Conservation (phyloP, 2,329 filamentous ascomycete species). For the Pseudodiploospora longispora region DNA sequence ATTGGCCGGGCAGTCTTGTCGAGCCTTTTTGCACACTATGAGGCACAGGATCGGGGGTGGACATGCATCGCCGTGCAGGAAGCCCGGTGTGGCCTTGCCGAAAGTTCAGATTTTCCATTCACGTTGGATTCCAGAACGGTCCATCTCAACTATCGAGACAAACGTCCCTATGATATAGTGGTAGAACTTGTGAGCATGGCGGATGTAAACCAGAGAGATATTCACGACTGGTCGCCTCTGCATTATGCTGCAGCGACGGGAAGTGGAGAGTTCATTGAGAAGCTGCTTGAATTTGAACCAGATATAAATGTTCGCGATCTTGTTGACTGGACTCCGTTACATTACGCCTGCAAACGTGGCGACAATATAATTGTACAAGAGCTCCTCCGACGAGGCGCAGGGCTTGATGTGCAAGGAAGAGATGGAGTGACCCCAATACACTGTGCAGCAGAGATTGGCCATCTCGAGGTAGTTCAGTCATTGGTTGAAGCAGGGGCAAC, state of each 20-base stretch:
- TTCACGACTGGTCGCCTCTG: conserved; percentile 1
- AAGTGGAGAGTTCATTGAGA: background rate
- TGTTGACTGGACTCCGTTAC: conserved; percentile 2
- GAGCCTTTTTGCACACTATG: too few relatives aligned
- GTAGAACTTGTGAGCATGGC: background rate
- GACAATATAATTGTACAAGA: background rate
- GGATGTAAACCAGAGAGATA: background rate
- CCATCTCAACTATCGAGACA: background rate
- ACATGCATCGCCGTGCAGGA: background rate
- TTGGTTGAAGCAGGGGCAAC: too few relatives aligned
- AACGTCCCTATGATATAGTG: background rate
- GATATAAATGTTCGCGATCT: background rate
- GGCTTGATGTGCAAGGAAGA: background rate
- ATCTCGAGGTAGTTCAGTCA: background rate
- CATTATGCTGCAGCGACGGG: conserved; percentile 2
- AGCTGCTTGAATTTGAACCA: background rate
- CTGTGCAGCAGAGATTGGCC: background rate
- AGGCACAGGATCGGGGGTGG: too few relatives aligned
- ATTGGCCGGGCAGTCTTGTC: too few relatives aligned
- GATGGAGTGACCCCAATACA: conserved; percentile 3
- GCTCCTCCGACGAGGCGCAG: background rate
- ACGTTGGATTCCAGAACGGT: background rate
- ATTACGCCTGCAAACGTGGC: background rate
- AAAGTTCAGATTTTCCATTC: background rate
- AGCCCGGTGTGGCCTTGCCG: background rate